Base-by-base conservation (phyloP, 768 basidiomycete genomes). In the Lentinula raphanica region DNA sequence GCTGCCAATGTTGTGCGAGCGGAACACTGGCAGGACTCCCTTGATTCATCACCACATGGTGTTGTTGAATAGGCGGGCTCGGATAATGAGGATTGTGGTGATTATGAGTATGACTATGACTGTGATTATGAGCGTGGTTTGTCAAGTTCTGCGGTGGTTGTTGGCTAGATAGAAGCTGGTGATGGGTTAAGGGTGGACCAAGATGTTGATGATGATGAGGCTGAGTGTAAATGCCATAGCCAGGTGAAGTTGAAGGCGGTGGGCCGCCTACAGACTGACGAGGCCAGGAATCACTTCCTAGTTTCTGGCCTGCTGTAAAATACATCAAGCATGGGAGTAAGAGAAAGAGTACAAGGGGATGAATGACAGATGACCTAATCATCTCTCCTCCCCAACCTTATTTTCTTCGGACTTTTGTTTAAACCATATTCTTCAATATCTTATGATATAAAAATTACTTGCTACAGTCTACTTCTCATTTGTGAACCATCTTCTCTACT, bases 1-100 rank as follows among this genome's bases (percentile, higher is more conserved):
- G 87, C 68, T 95, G 92, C 94, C 94, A 97, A 61, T 93, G 91
- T 11, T 85, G 83, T 19, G 84, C 85, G 9, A 54, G 36, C 12
- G 71, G 69, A 29, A 72, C 71, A 39, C 76, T 77, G 8, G 79
- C 82, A 27, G 86, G 86, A 0, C 86, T 87, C 9, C 77, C 82
- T 60, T 82, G 79, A 3, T 77, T 76, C 25, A 88, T 67, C 39
- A 76, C 71, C 23, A 44, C 42, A 63, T 82, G 87, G 64, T 92
- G 92, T 71, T 90, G 86, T 60, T 86, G 87, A 71, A 55, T 75
- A 51, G 17, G 74, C 58, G 45, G 73, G 66, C 83, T 81, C 5
- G 81, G 81, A 65, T 80, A 81, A 62, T 82, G 80, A 44, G 55
- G 55, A 56, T 56, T 32, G 55, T 53, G 35, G 21, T 53, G 51